A percentile compares a stretch with the other conserved stretches of the same genome.
Evolutionary conservation across 2,329 filamentous ascomycete genomes (phyloP).

Genomic region (Exophiala phaeomuriformis): DNA sequence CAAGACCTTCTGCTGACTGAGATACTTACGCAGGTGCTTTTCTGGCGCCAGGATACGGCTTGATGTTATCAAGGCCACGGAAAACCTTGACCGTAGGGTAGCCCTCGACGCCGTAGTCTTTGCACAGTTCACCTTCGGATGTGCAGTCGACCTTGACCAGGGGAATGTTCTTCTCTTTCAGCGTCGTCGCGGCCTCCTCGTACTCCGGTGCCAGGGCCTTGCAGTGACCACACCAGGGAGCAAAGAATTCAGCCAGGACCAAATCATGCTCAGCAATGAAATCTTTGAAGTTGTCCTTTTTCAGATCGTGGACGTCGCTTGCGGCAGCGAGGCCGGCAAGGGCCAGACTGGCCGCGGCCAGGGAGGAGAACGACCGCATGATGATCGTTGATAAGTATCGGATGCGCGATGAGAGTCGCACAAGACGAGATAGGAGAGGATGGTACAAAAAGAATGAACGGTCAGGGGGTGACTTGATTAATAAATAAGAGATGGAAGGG

Average conservation of each 20-base stretch:
- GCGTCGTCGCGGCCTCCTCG: slow-evolving; percentile 42
- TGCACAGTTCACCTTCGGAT: slow-evolving; percentile 85
- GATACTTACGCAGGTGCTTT: slow-evolving; percentile 63
- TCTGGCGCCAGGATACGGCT: slow-evolving; percentile 79
- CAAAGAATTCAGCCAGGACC: slow-evolving; percentile 94
- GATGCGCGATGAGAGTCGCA: neutral
- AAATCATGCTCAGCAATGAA: slow-evolving; percentile 82
- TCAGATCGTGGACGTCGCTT: slow-evolving; percentile 79
- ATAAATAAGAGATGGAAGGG: neutral
- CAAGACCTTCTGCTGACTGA: neutral
- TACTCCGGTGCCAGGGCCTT: slow-evolving; percentile 72
- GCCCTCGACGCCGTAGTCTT: slow-evolving; percentile 83
- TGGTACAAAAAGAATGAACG: neutral
- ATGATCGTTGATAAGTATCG: neutral
- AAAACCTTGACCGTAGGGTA: slow-evolving; percentile 99
- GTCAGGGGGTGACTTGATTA: neutral
- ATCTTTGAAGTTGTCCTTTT: slow-evolving; percentile 75
- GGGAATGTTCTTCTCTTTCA: slow-evolving; percentile 44
- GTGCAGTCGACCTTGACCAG: slow-evolving; percentile 69
- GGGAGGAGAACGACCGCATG: slow-evolving; percentile 24
- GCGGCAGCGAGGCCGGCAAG: slow-evolving; percentile 36
- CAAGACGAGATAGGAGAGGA: slow-evolving; percentile 1
- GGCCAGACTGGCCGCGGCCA: slow-evolving; percentile 33
- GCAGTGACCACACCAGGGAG: slow-evolving; percentile 96
- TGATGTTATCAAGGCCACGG: slow-evolving; percentile 74